phyloP scores from a whole-genome alignment of 2,329 filamentous ascomycete species.

The Trichoderma gracile region DNA sequence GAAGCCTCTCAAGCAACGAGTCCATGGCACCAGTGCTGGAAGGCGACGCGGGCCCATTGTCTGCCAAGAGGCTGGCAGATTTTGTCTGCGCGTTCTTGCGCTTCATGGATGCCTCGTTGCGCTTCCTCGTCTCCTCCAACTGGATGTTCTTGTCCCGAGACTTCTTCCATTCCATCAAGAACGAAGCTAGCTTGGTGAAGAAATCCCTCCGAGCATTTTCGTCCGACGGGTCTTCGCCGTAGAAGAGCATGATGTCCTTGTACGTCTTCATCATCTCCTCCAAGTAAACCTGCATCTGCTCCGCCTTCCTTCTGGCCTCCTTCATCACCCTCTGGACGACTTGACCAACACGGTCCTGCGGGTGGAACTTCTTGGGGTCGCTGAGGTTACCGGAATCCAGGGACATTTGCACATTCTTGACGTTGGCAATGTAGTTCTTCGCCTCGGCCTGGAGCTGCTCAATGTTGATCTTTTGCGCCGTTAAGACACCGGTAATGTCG shows the following conservation, averaged over 20 bases:
- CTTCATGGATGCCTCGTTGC: slow-evolving; percentile 90
- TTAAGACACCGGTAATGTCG: slow-evolving; percentile 78
- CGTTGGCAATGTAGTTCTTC: slow-evolving; percentile 89
- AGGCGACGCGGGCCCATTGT: slow-evolving; percentile 62
- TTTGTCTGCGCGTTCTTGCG: slow-evolving; percentile 78
- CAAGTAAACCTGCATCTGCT: slow-evolving; percentile 90
- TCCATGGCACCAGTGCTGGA: slow-evolving; percentile 91
- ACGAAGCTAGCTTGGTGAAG: slow-evolving; percentile 88
- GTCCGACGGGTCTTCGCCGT: slow-evolving; percentile 89
- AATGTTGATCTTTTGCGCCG: slow-evolving; percentile 87
- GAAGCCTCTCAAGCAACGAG: slow-evolving; percentile 87
- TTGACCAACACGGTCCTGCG: slow-evolving; percentile 90
- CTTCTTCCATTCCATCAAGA: slow-evolving; percentile 94
- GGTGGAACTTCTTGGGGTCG: slow-evolving; percentile 96
- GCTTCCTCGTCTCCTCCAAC: slow-evolving; percentile 77
- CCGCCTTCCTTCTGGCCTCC: slow-evolving; percentile 90
- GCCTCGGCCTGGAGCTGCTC: slow-evolving; percentile 87
- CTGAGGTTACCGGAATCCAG: slow-evolving; percentile 92
- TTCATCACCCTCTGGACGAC: slow-evolving; percentile 94
- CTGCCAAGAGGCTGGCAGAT: slow-evolving; percentile 41
- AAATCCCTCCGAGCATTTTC: slow-evolving; percentile 94
- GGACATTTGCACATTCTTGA: slow-evolving; percentile 89
- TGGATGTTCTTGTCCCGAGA: slow-evolving; percentile 88
- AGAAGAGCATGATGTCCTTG: slow-evolving; percentile 94
- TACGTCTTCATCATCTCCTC: slow-evolving; percentile 91